Percentiles rank a stretch among this genome's conserved stretches.
Evolutionary conservation across 805 yeast genomes (phyloP).

Genomic region (Wickerhamomyces kurtzmanii): DNA sequence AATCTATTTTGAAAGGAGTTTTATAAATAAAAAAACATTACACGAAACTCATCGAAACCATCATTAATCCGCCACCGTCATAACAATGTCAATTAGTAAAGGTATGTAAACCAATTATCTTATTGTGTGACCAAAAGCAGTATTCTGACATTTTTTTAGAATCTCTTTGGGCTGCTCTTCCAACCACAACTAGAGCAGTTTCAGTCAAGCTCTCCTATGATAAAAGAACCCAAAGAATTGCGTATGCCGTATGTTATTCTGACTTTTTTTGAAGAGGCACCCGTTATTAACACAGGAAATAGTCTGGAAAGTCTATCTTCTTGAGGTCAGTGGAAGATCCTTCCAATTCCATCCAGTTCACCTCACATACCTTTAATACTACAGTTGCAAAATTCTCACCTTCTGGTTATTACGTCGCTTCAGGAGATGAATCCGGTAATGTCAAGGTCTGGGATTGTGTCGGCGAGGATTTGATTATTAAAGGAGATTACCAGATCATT

Average conservation of each 20-base stretch:
- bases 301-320: slow-evolving; percentile 66
- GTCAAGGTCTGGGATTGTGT: slow-evolving; percentile 82
- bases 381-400: slow-evolving; percentile 86
- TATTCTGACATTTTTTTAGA: slow-evolving; percentile 16
- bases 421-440: slow-evolving; percentile 87
- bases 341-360: slow-evolving; percentile 49
- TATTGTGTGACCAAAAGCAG: no score
- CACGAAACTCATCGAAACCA: neutral
- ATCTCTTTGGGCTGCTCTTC: slow-evolving; percentile 62
- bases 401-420: slow-evolving; percentile 80
- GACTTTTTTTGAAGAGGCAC: no score
- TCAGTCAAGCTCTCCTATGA: slow-evolving; percentile 73
- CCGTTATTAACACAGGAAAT: slow-evolving; percentile 1
- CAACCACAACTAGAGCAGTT: slow-evolving; percentile 63
- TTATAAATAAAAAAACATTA: neutral
- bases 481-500: slow-evolving; percentile 74
- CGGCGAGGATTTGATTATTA: slow-evolving; percentile 45
- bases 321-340: slow-evolving; percentile 57
- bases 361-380: slow-evolving; percentile 59
- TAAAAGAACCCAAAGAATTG: slow-evolving; percentile 54
- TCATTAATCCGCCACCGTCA: neutral
- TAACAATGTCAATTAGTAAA: slow-evolving; percentile 12
- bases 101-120: slow-evolving; percentile 1
- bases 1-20: neutral
- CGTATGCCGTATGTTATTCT: slow-evolving; percentile 40